phyloP scores from a whole-genome alignment of 2,329 filamentous ascomycete genomes.

The Penicillium digitatum region DNA sequence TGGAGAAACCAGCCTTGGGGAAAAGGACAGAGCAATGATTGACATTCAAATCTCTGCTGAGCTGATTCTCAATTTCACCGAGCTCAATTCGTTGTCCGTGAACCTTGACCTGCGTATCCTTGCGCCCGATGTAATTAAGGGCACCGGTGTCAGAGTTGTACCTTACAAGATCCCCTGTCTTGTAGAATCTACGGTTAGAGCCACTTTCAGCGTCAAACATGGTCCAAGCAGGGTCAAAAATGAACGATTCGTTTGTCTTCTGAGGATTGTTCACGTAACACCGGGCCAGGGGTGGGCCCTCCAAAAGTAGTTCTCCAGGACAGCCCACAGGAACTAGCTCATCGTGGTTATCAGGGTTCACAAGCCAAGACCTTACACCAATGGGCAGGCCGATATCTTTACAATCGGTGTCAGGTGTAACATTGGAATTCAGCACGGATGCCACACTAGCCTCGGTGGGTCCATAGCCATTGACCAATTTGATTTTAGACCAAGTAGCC shows the following conservation, averaged over 20 bases:
- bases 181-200: constrained; percentile 35
- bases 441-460: constrained; percentile 43
- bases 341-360: constrained; percentile 39
- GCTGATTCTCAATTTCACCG: constrained; percentile 47
- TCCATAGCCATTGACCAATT: constrained; percentile 44
- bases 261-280: constrained; percentile 58
- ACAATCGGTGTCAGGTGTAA: constrained; percentile 31
- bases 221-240: constrained; percentile 54
- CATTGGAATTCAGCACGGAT: constrained; percentile 33
- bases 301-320: constrained; percentile 38
- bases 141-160: constrained; percentile 37
- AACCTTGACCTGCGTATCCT: constrained; percentile 66
- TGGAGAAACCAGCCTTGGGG: constrained; percentile 35
- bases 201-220: constrained; percentile 31
- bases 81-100: constrained; percentile 63
- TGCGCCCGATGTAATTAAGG: constrained; percentile 53
- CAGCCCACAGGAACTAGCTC: constrained; percentile 42
- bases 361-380: constrained; percentile 39
- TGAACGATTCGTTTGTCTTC: constrained; percentile 58
- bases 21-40: constrained; percentile 38
- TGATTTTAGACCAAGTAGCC: constrained; percentile 36
- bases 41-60: constrained; percentile 28
- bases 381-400: constrained; percentile 36
- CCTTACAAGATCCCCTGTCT: constrained; percentile 41
- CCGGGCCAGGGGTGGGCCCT: constrained; percentile 56